Evolutionary conservation across 2,329 filamentous ascomycete species (phyloP).

Genomic region (Didymella keratinophila): DNA sequence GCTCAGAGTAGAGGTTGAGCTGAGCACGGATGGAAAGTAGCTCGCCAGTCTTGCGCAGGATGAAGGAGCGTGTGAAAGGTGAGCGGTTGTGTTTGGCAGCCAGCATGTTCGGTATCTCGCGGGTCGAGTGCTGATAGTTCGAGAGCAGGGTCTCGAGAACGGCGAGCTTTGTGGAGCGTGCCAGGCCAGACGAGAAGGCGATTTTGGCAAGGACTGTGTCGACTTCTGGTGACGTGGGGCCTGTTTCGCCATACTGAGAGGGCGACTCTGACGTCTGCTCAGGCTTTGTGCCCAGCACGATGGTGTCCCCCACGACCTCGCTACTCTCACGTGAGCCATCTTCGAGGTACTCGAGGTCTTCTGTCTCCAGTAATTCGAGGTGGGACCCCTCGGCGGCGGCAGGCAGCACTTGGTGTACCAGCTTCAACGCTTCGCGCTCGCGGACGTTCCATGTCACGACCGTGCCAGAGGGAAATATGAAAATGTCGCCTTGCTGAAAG

Average conservation of each 20-base stretch:
- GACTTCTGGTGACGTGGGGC: slow-evolving; percentile 48
- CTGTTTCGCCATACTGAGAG: slow-evolving; percentile 51
- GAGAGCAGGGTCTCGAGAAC: slow-evolving; percentile 85
- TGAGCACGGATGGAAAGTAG: slow-evolving; percentile 88
- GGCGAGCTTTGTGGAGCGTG: slow-evolving; percentile 90
- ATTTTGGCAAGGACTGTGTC: slow-evolving; percentile 86
- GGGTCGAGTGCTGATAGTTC: slow-evolving; percentile 86
- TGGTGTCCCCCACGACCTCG: slow-evolving; percentile 83
- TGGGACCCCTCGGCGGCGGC: slow-evolving; percentile 80
- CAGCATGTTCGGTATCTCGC: slow-evolving; percentile 79
- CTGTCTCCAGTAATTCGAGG: slow-evolving; percentile 76
- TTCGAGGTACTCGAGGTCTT: slow-evolving; percentile 86
- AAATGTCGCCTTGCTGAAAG: slow-evolving; percentile 77
- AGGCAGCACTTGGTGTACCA: slow-evolving; percentile 71
- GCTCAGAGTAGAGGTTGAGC: slow-evolving; percentile 94
- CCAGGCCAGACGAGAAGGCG: slow-evolving; percentile 93
- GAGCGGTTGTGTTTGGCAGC: slow-evolving; percentile 66
- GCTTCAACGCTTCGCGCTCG: slow-evolving; percentile 68
- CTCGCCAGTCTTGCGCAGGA: slow-evolving; percentile 92
- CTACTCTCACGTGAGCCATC: slow-evolving; percentile 77
- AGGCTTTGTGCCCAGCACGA: slow-evolving; percentile 80
- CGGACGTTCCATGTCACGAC: slow-evolving; percentile 91
- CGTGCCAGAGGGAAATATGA: slow-evolving; percentile 94
- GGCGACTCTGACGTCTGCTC: slow-evolving; percentile 29
- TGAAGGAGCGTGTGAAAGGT: slow-evolving; percentile 73